Base-by-base conservation (phyloP, 2,329 filamentous ascomycete genomes). In the Sporothrix inflata region DNA sequence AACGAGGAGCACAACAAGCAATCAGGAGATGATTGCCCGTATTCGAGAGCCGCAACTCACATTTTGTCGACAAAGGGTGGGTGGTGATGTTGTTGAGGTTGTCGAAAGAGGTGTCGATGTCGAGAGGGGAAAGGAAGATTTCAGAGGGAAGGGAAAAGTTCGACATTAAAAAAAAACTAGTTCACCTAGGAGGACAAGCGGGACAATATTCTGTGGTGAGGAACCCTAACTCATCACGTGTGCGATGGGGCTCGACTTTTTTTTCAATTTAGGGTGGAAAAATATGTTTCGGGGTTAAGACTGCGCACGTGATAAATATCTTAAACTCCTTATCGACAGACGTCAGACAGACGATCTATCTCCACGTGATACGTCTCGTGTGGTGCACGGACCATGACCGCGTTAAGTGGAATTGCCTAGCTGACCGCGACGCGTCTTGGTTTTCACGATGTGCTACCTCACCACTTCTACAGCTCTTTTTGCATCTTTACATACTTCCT, bases 141-240 rank as follows among this genome's bases (percentile, higher is more conserved):
- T 61, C 45, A 60, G 51, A 38, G 21, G 61, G 61, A 55, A 74
- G 53, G 70, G 71, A 65, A 74, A 66, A 55, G 53, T 73, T 69
- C 60, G 34, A 45, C 19, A 69, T 71, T 71, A 70, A 72, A 73
- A 74, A 71, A 72, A 74, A 73, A 70, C 60, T 69, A 61, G 34
- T 49, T 65, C 40, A 60, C 63, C 55, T 63, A 53, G 45, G 69
- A 67, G 65, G 69, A 61, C 69, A 45, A 73, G 53, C 57, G 60
- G 55, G 69, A 70, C 60, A 49, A 42, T 53, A 67, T 74, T 69
- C 73, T 73, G 74, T 74, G 73, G 63, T 73, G 72, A 65, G 51
- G 57, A 75, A 14, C 74, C 74, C 74, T 75, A 75, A 75, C 65
- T 8, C 5, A 16, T 72, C 74, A 75, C 74, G 74, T 73, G 73